phyloP scores from a whole-genome alignment of 805 yeast genomes.

The Hanseniaspora guilliermondii region DNA sequence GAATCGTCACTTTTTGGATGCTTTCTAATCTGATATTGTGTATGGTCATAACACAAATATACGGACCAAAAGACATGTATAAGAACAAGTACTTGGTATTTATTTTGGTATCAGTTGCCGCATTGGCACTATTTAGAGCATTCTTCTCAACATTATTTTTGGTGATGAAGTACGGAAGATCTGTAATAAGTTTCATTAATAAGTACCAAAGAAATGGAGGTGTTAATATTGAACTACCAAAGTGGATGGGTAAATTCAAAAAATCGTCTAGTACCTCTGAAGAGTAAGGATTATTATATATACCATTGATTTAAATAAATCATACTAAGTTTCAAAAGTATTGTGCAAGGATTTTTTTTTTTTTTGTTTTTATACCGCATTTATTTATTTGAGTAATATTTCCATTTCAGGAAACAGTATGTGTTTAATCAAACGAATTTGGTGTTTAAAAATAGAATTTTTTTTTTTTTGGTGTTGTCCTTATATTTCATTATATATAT shows the following conservation, averaged over 20 bases:
- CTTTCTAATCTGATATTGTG: slow-evolving; percentile 66
- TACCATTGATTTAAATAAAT: background rate
- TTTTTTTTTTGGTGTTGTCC: background rate
- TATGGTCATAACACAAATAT: slow-evolving; percentile 80
- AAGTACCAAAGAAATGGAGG: slow-evolving; percentile 30
- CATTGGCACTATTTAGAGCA: slow-evolving; percentile 69
- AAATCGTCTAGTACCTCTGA: background rate
- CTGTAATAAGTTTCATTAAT: slow-evolving; percentile 30
- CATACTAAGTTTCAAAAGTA: background rate
- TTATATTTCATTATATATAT: background rate
- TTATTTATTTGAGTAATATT: background rate
- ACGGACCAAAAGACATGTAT: slow-evolving; percentile 49
- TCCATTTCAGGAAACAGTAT: background rate
- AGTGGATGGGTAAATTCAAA: slow-evolving; percentile 6
- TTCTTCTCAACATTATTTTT: slow-evolving; percentile 67
- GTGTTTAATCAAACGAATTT: background rate
- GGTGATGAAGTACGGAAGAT: slow-evolving; percentile 30
- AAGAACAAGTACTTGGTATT: slow-evolving; percentile 68
- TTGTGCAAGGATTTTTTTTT: too few relatives aligned
- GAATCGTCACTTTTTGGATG: slow-evolving; percentile 94
- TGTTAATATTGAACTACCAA: slow-evolving; percentile 3
- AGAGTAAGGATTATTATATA: background rate
- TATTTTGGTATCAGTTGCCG: slow-evolving; percentile 87
- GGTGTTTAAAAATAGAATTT: background rate
- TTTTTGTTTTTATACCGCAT: too few relatives aligned